Evolutionary conservation across 2,329 filamentous ascomycete species (phyloP), one percentile per base, ranked within the genome.

Genomic region (Rhinocladiella similis): DNA sequence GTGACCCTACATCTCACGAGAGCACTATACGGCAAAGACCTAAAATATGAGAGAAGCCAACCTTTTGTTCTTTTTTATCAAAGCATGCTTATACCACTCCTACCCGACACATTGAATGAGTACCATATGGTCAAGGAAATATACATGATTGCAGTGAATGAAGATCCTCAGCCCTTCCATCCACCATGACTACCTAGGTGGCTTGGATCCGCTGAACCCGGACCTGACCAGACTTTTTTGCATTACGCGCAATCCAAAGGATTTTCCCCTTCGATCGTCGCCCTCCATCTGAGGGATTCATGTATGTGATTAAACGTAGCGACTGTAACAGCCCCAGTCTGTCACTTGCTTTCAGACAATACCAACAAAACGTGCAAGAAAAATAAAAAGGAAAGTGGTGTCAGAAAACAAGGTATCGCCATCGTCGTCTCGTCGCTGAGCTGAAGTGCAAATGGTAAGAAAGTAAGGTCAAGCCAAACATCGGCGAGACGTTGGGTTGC

Each of bases 341-440:
- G 63, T 56, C 54, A 51, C 50, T 50, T 51, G 39, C 52, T 22
- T 27, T 45, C 52, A 43, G 51, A 50, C 53, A 50, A 53, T 56
- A 50, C 27, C 53, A 58, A 52, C 46, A 56, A 46, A 19, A 46
- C 41, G 35, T 56, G 57, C 54, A 54, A 52, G 50, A 56, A 55
- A n/a, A 10, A 33, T 33, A 33, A 33, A 27, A 25, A 47, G 50
- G 56, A 59, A 59, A 20, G 45, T 48, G 45, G 50, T 19, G 22
- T 43, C 45, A 35, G 52, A 53, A 49, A 53, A 54, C 42, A 47
- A 56, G 54, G 47, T 57, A 56, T 59, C 59, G 60, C 57, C 59
- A 39, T 60, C 60, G 54, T 64, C 55, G 53, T 64, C 49, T 60
- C 66, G 69, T 73, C 60, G 67, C 63, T 70, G 64, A 67, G 63